A percentile compares a stretch with the other conserved stretches of the same genome.
These are phyloP conservation scores for Ophiosphaerella korrae DNA, from an alignment of 2,329 filamentous ascomycete species.

Conservation along the genomic window DNA sequence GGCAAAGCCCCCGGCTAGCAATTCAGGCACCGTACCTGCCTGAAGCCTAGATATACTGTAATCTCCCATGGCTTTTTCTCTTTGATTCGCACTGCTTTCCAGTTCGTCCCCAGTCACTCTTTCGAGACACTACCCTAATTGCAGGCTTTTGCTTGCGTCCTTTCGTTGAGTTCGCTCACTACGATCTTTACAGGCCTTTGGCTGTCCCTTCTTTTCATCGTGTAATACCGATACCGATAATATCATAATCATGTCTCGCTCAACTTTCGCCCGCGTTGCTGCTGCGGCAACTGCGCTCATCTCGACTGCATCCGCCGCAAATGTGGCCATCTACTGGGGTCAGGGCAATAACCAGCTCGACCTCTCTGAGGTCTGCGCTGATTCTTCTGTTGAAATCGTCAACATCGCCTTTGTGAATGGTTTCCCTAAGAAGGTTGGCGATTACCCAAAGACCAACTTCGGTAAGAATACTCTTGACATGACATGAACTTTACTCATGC, in stretches of 20 bases:
- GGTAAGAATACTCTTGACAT: conserved; percentile 41
- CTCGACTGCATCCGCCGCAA: conserved; percentile 49
- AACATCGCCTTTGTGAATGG: conserved; percentile 61
- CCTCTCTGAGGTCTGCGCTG: conserved; percentile 58
- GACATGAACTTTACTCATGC: neutral
- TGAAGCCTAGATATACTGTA: conserved; percentile 26
- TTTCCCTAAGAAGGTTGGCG: conserved; percentile 56
- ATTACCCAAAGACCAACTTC: conserved; percentile 61
- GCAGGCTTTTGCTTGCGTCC: conserved; percentile 59
- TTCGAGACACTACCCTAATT: conserved; percentile 36
- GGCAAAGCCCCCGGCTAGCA: conserved; percentile 20
- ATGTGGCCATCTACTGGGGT: conserved; percentile 62
- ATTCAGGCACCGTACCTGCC: conserved; percentile 34
- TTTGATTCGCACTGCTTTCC: conserved; percentile 26
- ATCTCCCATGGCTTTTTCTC: conserved; percentile 37
- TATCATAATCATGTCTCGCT: conserved; percentile 45
- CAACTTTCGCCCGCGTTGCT: conserved; percentile 36
- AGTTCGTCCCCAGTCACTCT: conserved; percentile 34
- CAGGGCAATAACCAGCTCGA: conserved; percentile 57
- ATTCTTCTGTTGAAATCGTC: conserved; percentile 60
- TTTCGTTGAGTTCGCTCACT: conserved; percentile 54
- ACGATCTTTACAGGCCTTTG: conserved; percentile 47
- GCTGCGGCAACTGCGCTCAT: conserved; percentile 43
- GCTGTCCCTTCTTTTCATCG: conserved; percentile 47
- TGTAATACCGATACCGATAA: conserved; percentile 26